These are phyloP conservation scores for Penicillium griseofulvum DNA, from an alignment of 2,329 filamentous ascomycete species.

Conservation along the genomic window DNA sequence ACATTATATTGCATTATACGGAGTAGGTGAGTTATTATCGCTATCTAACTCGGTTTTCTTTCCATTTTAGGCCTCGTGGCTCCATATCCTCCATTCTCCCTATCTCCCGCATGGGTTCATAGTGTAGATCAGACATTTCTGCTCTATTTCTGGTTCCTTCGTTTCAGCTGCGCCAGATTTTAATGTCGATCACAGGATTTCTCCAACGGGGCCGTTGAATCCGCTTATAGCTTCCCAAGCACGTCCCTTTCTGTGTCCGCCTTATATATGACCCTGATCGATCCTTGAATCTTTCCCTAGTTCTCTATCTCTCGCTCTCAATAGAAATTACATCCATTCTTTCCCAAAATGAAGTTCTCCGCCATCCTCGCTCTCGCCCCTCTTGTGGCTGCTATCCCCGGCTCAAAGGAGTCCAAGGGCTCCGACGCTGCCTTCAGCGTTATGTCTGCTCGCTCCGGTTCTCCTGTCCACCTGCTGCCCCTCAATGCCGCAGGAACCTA, in stretches of 20 bases:
- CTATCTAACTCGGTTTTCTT: background rate
- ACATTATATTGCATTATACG: background rate
- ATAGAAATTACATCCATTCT: background rate
- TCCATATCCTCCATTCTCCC: background rate
- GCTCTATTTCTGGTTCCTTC: background rate
- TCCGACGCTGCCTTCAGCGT: conserved; percentile 38
- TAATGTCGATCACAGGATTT: conserved; percentile 3
- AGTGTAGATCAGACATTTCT: background rate
- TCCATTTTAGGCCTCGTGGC: background rate
- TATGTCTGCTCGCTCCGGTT: conserved; percentile 45
- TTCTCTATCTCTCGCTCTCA: background rate
- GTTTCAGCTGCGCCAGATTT: background rate
- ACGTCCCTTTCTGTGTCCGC: background rate
- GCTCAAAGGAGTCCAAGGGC: conserved; percentile 5
- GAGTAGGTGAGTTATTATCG: background rate
- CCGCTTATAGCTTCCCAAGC: background rate
- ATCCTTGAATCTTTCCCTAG: background rate
- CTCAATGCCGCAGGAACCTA: conserved; percentile 46
- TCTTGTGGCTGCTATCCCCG: conserved; percentile 24
- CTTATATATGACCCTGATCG: background rate
- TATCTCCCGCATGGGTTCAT: too few relatives aligned
- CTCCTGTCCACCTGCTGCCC: conserved; percentile 47
- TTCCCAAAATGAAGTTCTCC: conserved; percentile 28
- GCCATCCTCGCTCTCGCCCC: conserved; percentile 25
- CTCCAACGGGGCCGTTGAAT: background rate